phyloP scores from a whole-genome alignment of 2,329 filamentous ascomycete genomes.

The Endoconidiophora polonica region DNA sequence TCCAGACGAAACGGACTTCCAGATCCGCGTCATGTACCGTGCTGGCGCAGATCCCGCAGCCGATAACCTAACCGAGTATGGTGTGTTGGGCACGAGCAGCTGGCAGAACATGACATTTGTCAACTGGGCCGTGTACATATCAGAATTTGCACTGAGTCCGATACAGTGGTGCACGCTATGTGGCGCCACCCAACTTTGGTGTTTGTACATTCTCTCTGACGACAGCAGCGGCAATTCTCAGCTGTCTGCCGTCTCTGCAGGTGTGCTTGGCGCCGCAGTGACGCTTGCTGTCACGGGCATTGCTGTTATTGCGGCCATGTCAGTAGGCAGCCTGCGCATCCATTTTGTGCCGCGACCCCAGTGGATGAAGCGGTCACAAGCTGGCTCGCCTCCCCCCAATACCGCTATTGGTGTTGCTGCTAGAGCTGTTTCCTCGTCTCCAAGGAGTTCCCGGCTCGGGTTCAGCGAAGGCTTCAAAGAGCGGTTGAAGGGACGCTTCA shows the following conservation, averaged over 20 bases:
- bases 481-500: not conserved
- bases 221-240: slow-evolving; percentile 14
- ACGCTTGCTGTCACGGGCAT: slow-evolving; percentile 23
- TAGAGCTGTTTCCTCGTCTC: too few relatives aligned
- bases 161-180: slow-evolving; percentile 31
- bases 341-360: slow-evolving; percentile 16
- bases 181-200: slow-evolving; percentile 23
- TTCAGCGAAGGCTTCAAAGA: too few relatives aligned
- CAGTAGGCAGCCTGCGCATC: slow-evolving; percentile 17
- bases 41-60: slow-evolving; percentile 25
- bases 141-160: slow-evolving; percentile 20
- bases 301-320: slow-evolving; percentile 19
- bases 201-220: slow-evolving; percentile 15
- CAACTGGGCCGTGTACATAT: slow-evolving; percentile 25
- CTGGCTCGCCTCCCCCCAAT: slow-evolving; percentile 7
- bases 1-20: slow-evolving; percentile 25
- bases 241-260: slow-evolving; percentile 24
- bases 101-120: slow-evolving; percentile 21
- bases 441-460: too few relatives aligned
- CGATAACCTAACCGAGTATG: slow-evolving; percentile 20
- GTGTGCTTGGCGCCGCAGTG: slow-evolving; percentile 29
- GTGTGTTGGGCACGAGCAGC: slow-evolving; percentile 25
- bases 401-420: slow-evolving; percentile 21
- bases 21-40: slow-evolving; percentile 40
- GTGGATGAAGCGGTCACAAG: too few relatives aligned